phyloP scores from a whole-genome alignment of 1,284 basidiomycete genomes.

The Vanrija sp. region DNA sequence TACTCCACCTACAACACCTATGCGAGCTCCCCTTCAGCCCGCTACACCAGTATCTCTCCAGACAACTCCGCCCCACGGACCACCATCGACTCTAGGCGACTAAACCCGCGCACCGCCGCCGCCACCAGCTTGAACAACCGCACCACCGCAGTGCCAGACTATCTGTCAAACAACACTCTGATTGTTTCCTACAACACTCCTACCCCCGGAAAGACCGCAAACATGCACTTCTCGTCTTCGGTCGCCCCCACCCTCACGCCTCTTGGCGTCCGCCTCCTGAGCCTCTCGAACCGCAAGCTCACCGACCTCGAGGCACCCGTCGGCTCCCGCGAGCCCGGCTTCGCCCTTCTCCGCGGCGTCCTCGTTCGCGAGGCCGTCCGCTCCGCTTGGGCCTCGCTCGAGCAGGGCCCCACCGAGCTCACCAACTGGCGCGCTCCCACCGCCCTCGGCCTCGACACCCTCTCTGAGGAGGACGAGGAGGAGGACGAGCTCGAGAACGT shows the following conservation, averaged over 20 bases:
- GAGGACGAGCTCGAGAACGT: slow-evolving; percentile 11
- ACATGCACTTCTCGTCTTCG: slow-evolving; percentile 38
- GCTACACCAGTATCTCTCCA: background rate
- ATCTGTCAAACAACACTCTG: background rate
- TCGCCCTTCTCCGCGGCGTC: slow-evolving; percentile 30
- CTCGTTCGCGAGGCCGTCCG: slow-evolving; percentile 39
- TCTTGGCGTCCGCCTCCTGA: slow-evolving; percentile 37
- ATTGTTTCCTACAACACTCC: background rate
- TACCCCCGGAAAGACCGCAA: slow-evolving; percentile 1
- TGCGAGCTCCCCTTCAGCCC: background rate
- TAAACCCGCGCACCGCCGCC: background rate
- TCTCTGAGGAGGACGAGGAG: slow-evolving; percentile 41
- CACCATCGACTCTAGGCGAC: slow-evolving; percentile 1
- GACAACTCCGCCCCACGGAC: background rate
- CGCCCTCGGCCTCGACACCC: slow-evolving; percentile 39
- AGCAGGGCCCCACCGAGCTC: slow-evolving; percentile 25
- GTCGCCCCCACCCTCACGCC: slow-evolving; percentile 37
- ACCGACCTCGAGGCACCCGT: slow-evolving; percentile 26
- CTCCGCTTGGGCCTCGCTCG: slow-evolving; percentile 39
- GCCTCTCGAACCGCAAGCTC: slow-evolving; percentile 40
- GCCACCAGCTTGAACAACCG: background rate
- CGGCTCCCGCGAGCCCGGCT: slow-evolving; percentile 25
- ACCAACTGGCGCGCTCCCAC: slow-evolving; percentile 31
- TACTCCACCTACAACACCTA: background rate
- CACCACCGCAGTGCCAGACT: background rate